A percentile compares a stretch with the other conserved stretches of the same genome.
These are phyloP conservation scores for Zasmidium cellare DNA, from an alignment of 2,329 filamentous ascomycete genomes.

Conservation along the genomic window DNA sequence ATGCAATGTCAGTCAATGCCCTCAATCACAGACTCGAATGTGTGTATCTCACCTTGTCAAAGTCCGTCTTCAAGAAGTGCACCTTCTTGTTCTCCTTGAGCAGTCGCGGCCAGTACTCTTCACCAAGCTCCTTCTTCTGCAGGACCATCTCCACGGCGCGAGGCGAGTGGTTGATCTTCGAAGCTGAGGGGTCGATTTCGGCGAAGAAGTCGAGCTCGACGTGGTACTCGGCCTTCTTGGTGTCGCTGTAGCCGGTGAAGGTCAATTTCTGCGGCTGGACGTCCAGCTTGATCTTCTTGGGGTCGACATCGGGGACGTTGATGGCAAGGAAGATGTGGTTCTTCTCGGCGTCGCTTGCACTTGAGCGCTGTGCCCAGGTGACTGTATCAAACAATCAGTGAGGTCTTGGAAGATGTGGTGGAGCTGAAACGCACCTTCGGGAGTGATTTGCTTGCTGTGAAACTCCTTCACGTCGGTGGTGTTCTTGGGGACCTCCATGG, in stretches of 20 bases:
- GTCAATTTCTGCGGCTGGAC: constrained; percentile 73
- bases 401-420: not conserved
- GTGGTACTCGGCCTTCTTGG: constrained; percentile 83
- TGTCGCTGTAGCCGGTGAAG: constrained; percentile 80
- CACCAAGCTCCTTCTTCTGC: constrained; percentile 93
- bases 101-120: constrained; percentile 93
- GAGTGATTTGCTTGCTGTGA: constrained; percentile 36
- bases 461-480: constrained; percentile 36
- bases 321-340: constrained; percentile 96
- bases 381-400: constrained; percentile 56
- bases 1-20: constrained; percentile 6
- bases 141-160: constrained; percentile 89
- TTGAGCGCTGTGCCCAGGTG: constrained; percentile 97
- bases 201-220: constrained; percentile 84
- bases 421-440: constrained; percentile 33
- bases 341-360: constrained; percentile 72
- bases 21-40: not conserved
- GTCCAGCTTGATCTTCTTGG: constrained; percentile 75
- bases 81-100: constrained; percentile 86
- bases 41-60: constrained; percentile 74
- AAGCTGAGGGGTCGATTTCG: constrained; percentile 83
- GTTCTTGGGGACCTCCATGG: constrained; percentile 35
- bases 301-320: constrained; percentile 78
- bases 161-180: constrained; percentile 83
- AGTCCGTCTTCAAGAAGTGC: constrained; percentile 98